Evolutionary conservation across 176 grass and related monocot species (phyloP).

Genomic region (Bothriochloa decipiens): DNA sequence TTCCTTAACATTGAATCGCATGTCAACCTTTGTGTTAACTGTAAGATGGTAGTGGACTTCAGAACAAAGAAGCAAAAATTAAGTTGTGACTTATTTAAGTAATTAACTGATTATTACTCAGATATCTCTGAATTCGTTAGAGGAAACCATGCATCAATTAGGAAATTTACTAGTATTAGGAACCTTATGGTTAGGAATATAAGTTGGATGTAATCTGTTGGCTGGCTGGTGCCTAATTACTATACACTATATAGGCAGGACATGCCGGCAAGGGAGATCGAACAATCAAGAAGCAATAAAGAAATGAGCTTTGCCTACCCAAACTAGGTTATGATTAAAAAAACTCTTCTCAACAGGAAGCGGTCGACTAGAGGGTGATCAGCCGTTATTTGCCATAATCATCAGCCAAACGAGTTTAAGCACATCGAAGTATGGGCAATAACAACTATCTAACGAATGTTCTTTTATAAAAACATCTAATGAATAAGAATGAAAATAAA

Average conservation of each 20-base stretch:
- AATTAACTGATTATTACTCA: conserved; percentile 17
- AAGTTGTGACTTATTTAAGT: background rate
- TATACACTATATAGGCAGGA: background rate
- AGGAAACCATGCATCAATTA: background rate
- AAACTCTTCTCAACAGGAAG: background rate
- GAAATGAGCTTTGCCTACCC: background rate
- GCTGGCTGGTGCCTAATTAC: background rate
- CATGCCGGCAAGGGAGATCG: background rate
- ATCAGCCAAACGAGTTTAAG: background rate
- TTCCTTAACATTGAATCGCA: conserved; percentile 92
- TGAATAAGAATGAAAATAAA: conserved; percentile 9
- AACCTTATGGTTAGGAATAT: background rate
- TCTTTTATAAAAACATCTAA: background rate
- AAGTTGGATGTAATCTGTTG: background rate
- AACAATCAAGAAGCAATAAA: background rate
- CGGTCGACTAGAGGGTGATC: background rate
- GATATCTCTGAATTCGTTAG: background rate
- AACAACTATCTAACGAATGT: background rate
- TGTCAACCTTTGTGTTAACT: conserved; percentile 99
- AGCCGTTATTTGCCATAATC: background rate
- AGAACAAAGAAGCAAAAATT: background rate
- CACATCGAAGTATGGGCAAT: background rate
- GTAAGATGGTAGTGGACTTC: conserved; percentile 34
- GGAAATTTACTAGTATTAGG: background rate
- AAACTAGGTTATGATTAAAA: background rate